These are phyloP conservation scores for Suillus occidentalis DNA, from an alignment of 768 basidiomycete genomes.

Conservation along the genomic window DNA sequence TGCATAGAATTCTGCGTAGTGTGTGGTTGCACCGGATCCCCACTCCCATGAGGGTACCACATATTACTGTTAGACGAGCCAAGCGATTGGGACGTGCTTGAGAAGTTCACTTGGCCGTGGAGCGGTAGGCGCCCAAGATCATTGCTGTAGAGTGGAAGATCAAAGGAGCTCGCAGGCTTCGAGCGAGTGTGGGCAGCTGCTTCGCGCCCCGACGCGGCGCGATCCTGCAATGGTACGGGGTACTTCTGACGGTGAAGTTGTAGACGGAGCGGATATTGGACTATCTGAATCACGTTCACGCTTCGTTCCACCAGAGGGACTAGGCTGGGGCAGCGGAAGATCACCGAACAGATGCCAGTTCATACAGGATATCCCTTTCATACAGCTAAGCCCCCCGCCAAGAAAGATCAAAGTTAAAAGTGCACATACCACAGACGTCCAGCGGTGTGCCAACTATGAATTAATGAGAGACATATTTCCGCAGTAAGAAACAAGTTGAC, in stretches of 20 bases:
- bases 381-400: neutral
- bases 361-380: slow-evolving; percentile 69
- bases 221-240: slow-evolving; percentile 34
- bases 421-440: slow-evolving; percentile 48
- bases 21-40: slow-evolving; percentile 3
- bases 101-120: slow-evolving; percentile 31
- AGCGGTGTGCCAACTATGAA: slow-evolving; percentile 45
- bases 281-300: slow-evolving; percentile 64
- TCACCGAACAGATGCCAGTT: slow-evolving; percentile 73
- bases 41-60: slow-evolving; percentile 23
- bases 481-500: slow-evolving; percentile 11
- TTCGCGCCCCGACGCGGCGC: slow-evolving; percentile 34
- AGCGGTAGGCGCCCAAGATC: slow-evolving; percentile 58
- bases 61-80: slow-evolving; percentile 11
- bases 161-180: slow-evolving; percentile 20
- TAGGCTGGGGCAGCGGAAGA: slow-evolving; percentile 60
- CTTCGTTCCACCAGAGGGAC: slow-evolving; percentile 53
- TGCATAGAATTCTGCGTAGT: slow-evolving; percentile 1
- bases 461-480: neutral
- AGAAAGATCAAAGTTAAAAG: neutral
- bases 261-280: slow-evolving; percentile 26
- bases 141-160: slow-evolving; percentile 55
- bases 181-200: slow-evolving; percentile 11
- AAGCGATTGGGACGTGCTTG: slow-evolving; percentile 6
- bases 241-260: slow-evolving; percentile 15